Evolutionary conservation across 768 basidiomycete species (phyloP), one percentile per base, ranked within the genome.

Genomic region (Clathrus columnatus): DNA sequence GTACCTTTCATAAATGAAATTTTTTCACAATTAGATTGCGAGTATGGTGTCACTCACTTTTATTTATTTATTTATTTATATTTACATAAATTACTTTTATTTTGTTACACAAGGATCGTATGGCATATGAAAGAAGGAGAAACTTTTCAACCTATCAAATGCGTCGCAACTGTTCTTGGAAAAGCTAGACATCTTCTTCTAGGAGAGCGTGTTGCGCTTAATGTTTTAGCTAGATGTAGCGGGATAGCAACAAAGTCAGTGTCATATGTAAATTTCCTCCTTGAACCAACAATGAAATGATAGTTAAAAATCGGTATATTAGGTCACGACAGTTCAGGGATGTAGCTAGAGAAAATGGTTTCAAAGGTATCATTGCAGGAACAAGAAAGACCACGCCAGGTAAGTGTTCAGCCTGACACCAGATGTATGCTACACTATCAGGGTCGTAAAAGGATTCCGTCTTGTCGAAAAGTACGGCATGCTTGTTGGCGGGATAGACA

Each of bases 381-480:
- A 99, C 95, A 23, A 77, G 95, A 57, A 99, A 99, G 76, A 99
- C 95, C 0, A 98, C 95, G 1, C 95, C 95, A 28, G 92, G 87
- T 79, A 60, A 7, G 29, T 28, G 2, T 5, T 30, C 16, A 4
- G 5, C n/a, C n/a, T n/a, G 3, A 30, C 44, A 47, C 23, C 10
- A 11, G n/a, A n/a, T 18, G 17, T 29, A 29, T 44, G 20, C 49
- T 14, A 7, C 17, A 7, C 49, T 16, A 23, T 32, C 11, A 1
- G 5, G 41, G 41, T 11, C 17, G 46, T 16, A 27, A 14, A 51
- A 87, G 87, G 95, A 2, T 99, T 99, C 73, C 77, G 96, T 47
- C 75, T 97, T 27, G 94, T 98, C 5, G 96, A 99, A 70, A 99
- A 99, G 70, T 97, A 99, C 67, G 96, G 85, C 3, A 98, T 99